Evolutionary conservation across 495 filamentous ascomycete genomes (phyloP).

Genomic region (Podospora tetraspora): DNA sequence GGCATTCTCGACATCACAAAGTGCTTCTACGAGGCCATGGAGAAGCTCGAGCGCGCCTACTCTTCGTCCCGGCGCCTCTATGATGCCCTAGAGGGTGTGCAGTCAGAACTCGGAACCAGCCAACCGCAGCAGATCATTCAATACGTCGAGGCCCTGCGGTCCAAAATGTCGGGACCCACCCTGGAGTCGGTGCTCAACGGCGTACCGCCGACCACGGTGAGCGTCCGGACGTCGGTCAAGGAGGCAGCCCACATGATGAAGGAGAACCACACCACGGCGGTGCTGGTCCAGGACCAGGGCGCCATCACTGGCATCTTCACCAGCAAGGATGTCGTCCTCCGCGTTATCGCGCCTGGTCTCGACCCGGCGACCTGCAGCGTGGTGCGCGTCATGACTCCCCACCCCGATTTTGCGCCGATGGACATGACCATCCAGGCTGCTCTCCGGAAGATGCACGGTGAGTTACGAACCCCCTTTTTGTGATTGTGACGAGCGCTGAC

Average conservation of each 20-base stretch:
- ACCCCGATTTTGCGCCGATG: slow-evolving; percentile 95
- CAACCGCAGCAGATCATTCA: slow-evolving; percentile 98
- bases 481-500: not conserved
- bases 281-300: slow-evolving; percentile 93
- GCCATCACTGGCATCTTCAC: slow-evolving; percentile 99
- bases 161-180: slow-evolving; percentile 97
- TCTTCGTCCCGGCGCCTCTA: slow-evolving; percentile 93
- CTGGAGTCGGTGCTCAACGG: slow-evolving; percentile 92
- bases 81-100: slow-evolving; percentile 96
- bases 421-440: slow-evolving; percentile 99
- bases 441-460: slow-evolving; percentile 97
- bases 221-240: slow-evolving; percentile 89
- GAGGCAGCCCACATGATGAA: slow-evolving; percentile 95
- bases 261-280: slow-evolving; percentile 94
- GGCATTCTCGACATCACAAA: slow-evolving; percentile 98
- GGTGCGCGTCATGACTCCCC: slow-evolving; percentile 96
- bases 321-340: slow-evolving; percentile 97
- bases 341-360: slow-evolving; percentile 93
- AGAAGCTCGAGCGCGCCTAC: slow-evolving; percentile 96
- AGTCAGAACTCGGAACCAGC: slow-evolving; percentile 91
- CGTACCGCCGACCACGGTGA: slow-evolving; percentile 86
- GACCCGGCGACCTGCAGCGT: slow-evolving; percentile 95
- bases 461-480: slow-evolving; percentile 25
- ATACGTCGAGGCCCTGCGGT: slow-evolving; percentile 90
- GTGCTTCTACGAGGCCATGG: slow-evolving; percentile 99